Evolutionary conservation across 169 alveolate genomes (phyloP), one percentile per base, ranked within the genome.

Genomic region (Theileria orientalis): DNA sequence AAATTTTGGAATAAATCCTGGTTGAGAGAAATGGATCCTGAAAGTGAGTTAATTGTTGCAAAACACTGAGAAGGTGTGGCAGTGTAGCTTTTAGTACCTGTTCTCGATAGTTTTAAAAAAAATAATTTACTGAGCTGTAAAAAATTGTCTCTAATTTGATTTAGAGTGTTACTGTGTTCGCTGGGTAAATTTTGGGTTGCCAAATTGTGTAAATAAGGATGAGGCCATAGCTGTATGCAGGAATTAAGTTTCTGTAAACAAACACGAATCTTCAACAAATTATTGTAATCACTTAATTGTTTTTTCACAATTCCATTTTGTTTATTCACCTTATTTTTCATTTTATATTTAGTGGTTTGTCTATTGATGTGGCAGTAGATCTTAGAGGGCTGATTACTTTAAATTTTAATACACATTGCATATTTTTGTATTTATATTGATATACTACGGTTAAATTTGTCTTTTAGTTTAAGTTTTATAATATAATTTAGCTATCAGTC

Each of bases 181-280:
- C 69, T 29, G 30, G 67, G 49, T 42, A 41, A 25, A 57, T 3
- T 41, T 47, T 16, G 21, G 27, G 32, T 0, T 0, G 16, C 11
- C 30, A 30, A n/a, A 7, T 64, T n/a, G 30, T 33, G 25, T 14
- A 79, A 30, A 61, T 64, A 62, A 8, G 87, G 87, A 57, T 79
- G 87, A 25, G 87, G 87, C 83, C 83, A 79, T 2, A 85, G 35
- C 61, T 74, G 75, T 1, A 72, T 21, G 30, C 37, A 42, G 33
- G 63, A 42, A 21, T 74, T 54, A 23, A 40, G 37, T 44, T 72
- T 79, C 30, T 79, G 87, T 25, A 79, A 67, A 47, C 69, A 74
- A 16, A 79, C 47, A 27, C 87, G 69, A 52, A 79, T 46, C 64
- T 63, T 41, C 1, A 79, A 56, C 25, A 71, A 40, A 52, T 62